Conservation (phyloP, 2,329 filamentous ascomycete species). For the Sarocladium brachiariae region DNA sequence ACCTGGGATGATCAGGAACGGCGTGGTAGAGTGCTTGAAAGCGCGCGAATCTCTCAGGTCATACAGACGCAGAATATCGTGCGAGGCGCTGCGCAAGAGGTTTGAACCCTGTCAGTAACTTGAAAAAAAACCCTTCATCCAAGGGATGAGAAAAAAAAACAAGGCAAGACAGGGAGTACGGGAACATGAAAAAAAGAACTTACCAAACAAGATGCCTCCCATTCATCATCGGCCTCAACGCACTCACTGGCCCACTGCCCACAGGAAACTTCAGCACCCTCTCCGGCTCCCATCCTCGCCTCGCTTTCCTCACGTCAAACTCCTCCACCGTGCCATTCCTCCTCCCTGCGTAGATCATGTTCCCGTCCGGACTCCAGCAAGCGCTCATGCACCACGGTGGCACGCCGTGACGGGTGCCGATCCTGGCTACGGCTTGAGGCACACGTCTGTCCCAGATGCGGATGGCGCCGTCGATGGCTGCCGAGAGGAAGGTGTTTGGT, state of each 20-base stretch:
- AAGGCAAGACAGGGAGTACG: neutral
- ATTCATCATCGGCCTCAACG: conserved; percentile 85
- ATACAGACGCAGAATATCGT: conserved; percentile 90
- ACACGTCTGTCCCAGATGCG: conserved; percentile 90
- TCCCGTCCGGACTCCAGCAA: conserved; percentile 93
- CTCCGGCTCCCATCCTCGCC: conserved; percentile 61
- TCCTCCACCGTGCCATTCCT: conserved; percentile 93
- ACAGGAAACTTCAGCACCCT: conserved; percentile 80
- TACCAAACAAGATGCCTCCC: conserved; percentile 80
- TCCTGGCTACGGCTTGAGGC: conserved; percentile 69
- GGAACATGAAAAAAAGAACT: conserved; percentile 21
- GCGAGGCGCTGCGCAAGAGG: conserved; percentile 59
- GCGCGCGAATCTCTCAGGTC: conserved; percentile 65
- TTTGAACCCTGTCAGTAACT: neutral
- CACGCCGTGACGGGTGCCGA: conserved; percentile 64
- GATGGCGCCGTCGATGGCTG: conserved; percentile 79
- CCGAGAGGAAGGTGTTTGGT: conserved; percentile 78
- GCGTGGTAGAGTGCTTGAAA: conserved; percentile 70
- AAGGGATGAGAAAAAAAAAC: neutral
- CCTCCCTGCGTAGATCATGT: conserved; percentile 87
- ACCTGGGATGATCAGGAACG: conserved; percentile 93
- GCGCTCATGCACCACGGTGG: conserved; percentile 98
- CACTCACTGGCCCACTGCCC: conserved; percentile 84
- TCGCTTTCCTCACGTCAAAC: conserved; percentile 74
- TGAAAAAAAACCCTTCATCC: too few species aligned